phyloP scores from a whole-genome alignment of 352 stramenopile genomes.

The Pythium vanterpoolii region DNA sequence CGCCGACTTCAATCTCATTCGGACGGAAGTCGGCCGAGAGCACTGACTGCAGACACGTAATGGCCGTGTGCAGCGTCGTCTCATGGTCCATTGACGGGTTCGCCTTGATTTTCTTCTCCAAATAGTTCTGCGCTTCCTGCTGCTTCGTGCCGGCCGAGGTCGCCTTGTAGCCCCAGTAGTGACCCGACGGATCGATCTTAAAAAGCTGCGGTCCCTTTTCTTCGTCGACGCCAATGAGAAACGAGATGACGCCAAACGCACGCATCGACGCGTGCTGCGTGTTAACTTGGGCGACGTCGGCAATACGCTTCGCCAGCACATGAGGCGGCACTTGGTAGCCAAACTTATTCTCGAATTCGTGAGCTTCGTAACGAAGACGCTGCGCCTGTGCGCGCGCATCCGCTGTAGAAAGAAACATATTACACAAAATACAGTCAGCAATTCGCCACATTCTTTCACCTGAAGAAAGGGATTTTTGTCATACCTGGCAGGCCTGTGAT shows the following conservation, averaged over 20 bases:
- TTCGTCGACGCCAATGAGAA: conserved; percentile 97
- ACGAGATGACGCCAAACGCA: conserved; percentile 93
- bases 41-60: conserved; percentile 97
- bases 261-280: conserved; percentile 95
- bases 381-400: conserved; percentile 93
- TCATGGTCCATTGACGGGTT: conserved; percentile 90
- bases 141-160: conserved; percentile 95
- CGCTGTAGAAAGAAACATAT: conserved; percentile 32
- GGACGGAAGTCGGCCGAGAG: conserved; percentile 97
- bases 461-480: not conserved
- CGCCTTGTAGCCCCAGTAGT: conserved; percentile 95
- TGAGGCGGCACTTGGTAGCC: conserved; percentile 95
- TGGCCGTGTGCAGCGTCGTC: conserved; percentile 94
- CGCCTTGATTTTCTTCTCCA: conserved; percentile 97
- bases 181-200: conserved; percentile 98
- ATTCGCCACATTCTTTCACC: too few species aligned
- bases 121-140: conserved; percentile 98
- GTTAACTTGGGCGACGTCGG: conserved; percentile 96
- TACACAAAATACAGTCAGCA: not conserved
- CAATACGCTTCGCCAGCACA: conserved; percentile 95
- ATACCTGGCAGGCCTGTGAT: conserved; percentile 91
- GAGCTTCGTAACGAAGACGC: conserved; percentile 94
- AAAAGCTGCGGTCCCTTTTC: conserved; percentile 97
- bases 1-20: conserved; percentile 93
- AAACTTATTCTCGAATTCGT: conserved; percentile 97